A percentile compares a stretch with the other conserved stretches of the same genome.
These are phyloP conservation scores for Halteria grandinella DNA, from an alignment of 73 alveolate species.

Conservation along the genomic window DNA sequence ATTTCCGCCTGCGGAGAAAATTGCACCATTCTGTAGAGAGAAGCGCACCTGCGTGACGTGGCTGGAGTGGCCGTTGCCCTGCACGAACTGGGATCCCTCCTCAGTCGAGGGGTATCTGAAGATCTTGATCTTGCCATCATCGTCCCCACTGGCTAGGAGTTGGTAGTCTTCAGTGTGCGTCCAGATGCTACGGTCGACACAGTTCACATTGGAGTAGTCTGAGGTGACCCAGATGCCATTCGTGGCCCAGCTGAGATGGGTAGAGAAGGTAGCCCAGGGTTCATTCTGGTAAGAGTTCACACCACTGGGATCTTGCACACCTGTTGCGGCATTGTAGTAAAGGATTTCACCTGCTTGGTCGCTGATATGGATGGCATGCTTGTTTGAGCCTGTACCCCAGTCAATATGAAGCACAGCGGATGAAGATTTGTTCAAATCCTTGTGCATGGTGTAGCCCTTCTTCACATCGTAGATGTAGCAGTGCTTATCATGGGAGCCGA, in stretches of 20 bases:
- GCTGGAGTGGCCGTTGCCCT: conserved; percentile 90
- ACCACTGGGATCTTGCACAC: conserved; percentile 84
- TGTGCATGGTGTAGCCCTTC: too few relatives aligned
- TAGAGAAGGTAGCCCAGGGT: conserved; percentile 90
- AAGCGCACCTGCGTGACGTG: too few relatives aligned
- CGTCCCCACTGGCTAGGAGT: conserved; percentile 94
- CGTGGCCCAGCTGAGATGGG: conserved; percentile 94
- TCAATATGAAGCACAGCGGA: conserved; percentile 92
- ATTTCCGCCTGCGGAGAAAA: conserved; percentile 97
- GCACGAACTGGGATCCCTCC: too few relatives aligned
- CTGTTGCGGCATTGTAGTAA: conserved; percentile 85
- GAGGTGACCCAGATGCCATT: conserved; percentile 92
- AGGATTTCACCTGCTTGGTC: conserved; percentile 89
- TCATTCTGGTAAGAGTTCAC: conserved; percentile 87
- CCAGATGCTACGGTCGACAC: too few relatives aligned
- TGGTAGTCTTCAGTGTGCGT: conserved; percentile 66
- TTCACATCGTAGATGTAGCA: conserved; percentile 83
- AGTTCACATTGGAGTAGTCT: conserved; percentile 91
- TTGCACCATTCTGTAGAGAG: too few relatives aligned
- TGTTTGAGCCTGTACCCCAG: conserved; percentile 92
- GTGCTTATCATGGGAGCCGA: conserved; percentile 92
- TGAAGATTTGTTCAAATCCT: conserved; percentile 60
- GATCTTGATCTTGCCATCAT: conserved; percentile 84
- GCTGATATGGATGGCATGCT: conserved; percentile 79
- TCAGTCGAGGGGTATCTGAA: conserved; percentile 94